Evolutionary conservation across 805 yeast genomes (phyloP), one percentile per base, ranked within the genome.

Genomic region (Saccharomycopsis javanensis): DNA sequence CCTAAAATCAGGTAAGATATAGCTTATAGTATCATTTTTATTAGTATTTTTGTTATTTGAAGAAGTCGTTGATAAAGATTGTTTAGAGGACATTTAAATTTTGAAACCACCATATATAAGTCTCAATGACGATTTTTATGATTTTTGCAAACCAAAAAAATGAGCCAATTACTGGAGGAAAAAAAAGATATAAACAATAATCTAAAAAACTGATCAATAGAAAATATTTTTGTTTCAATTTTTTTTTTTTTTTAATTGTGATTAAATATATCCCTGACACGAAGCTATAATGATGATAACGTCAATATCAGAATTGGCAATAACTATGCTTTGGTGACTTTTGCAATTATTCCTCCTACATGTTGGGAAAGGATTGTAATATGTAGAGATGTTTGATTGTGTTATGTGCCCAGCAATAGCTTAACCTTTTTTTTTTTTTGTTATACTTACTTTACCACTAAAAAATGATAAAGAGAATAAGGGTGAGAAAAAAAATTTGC

Each of bases 1-100:
- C 23, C 60, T 61, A 31, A 60, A 60, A 46, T 60, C 62, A 15
- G 60, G 59, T 8, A 60, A 57, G 8, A 60, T 57, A 37, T 46
- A 56, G 23, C 48, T 42, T 8, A 42, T 42, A 8, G 48, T 42
- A 42, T 42, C 48, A 18, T 15, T 20, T 10, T 7, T 20, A 42
- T 20, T 5, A 20, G 10, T 20, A 42, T 42, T 18, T 18, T 18
- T 23, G n/a, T 10, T 8, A 20, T 7, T 15, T 3, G 28, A 23
- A 42, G 48, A 25, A 8, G 25, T 3, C 11, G 4, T 42, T 20
- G 30, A 8, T 42, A 23, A 42, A 3, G 15, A 8, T 5, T n/a
- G 30, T 11, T 42, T 42, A 16, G 27, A 23, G 4, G 48, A 10
- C 48, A 42, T 42, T 42, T 20, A 20, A 6, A 18, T 8, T n/a